Evolutionary conservation across 2,329 filamentous ascomycete species (phyloP), one percentile per base, ranked within the genome.

Genomic region (Penicillium hordei): DNA sequence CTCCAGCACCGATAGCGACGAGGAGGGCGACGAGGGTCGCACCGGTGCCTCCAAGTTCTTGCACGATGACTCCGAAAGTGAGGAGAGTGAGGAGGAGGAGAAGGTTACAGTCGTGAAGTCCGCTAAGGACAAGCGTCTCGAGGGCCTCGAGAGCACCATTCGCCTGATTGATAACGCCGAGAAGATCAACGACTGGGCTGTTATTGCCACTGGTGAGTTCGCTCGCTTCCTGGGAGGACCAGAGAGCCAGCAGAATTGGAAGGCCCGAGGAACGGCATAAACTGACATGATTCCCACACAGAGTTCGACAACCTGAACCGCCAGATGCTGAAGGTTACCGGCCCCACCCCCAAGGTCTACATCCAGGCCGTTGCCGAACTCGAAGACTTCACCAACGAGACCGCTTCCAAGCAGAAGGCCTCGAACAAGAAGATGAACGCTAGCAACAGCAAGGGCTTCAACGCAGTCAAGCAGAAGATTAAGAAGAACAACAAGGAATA

Each of bases 401-500:
- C 93, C 25, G 85, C 96, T 65, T 87, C 92, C 70, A 97, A 97
- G 84, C 91, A 96, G 75, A 99, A 99, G 83, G 90, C 95, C 67
- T 90, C 90, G 2, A 87, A 89, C 63, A 97, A 97, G 86, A 97
- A 97, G 85, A 96, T 97, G 93, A 99, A 96, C 80, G 92, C 93
- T 61, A 94, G 89, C 72, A 95, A 93, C 74, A 89, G 92, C 65
- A 91, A 92, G 79, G 92, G 93, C 71, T 85, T 99, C 71, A 99
- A 97, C 76, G 91, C 93, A 62, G 90, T 97, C 72, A 96, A 97
- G 81, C 94, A 99, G 78, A 93, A 93, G 80, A 91, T 99, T 82
- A 93, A 93, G 86, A 97, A 97, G 86, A 93, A 93, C 80, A 96
- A 93, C 84, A 95, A 96, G 80, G 93, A 97, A 64, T 93, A 93